Conservation (phyloP, 495 filamentous ascomycete genomes). For the Hypoxylon perforatum region DNA sequence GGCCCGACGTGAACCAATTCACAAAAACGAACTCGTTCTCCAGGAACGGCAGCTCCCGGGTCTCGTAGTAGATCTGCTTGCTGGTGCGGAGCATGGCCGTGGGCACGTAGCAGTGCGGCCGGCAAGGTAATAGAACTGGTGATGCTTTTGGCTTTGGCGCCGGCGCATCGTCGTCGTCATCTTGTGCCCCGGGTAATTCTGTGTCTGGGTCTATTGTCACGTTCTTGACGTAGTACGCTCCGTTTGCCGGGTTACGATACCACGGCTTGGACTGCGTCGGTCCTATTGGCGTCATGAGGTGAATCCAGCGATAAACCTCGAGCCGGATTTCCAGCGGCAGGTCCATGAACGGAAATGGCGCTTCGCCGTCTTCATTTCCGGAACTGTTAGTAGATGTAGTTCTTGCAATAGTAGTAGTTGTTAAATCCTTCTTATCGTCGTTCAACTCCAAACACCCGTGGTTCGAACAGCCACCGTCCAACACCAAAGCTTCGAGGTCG, state of each 20-base stretch:
- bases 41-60: conserved; percentile 45
- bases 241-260: conserved; percentile 42
- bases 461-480: conserved; percentile 41
- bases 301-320: conserved; percentile 48
- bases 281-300: conserved; percentile 39
- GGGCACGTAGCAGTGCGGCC: conserved; percentile 46
- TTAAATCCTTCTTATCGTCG: conserved; percentile 46
- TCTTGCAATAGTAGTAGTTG: too few relatives aligned
- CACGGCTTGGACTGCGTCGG: conserved; percentile 39
- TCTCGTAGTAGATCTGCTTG: conserved; percentile 48
- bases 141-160: background rate
- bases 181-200: background rate
- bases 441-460: conserved; percentile 36
- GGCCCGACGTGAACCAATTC: conserved; percentile 49
- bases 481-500: conserved; percentile 46
- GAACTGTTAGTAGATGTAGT: too few relatives aligned
- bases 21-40: conserved; percentile 53
- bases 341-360: conserved; percentile 41
- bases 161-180: too few relatives aligned
- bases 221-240: conserved; percentile 41
- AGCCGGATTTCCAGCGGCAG: conserved; percentile 50
- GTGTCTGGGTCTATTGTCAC: conserved; percentile 16
- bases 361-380: background rate
- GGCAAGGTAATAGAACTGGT: conserved; percentile 43
- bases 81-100: conserved; percentile 44